Conservation (phyloP, 495 filamentous ascomycete species). For the Xylaria scruposa region DNA sequence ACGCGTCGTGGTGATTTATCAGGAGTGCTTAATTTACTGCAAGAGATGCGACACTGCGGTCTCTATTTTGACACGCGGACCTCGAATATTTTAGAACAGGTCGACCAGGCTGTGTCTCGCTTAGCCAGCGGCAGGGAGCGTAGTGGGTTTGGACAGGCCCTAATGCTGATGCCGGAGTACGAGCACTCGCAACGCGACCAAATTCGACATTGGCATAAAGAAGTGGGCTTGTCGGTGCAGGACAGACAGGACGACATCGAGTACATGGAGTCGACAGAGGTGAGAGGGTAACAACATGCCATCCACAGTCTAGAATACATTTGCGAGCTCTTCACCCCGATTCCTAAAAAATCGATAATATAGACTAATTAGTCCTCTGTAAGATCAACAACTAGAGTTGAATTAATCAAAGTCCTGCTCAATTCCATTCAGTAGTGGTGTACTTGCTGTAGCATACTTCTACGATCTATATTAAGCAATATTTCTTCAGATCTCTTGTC, state of each 20-base stretch:
- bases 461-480: too few relatives aligned
- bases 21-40: conserved; percentile 66
- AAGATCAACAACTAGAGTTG: neutral
- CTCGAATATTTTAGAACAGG: conserved; percentile 52
- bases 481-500: too few relatives aligned
- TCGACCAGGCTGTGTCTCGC: conserved; percentile 28
- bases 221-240: conserved; percentile 29
- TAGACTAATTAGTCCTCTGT: neutral
- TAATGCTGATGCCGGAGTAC: conserved; percentile 50
- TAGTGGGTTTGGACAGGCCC: conserved; percentile 42
- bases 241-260: conserved; percentile 28
- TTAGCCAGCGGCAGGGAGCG: conserved; percentile 19
- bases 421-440: neutral
- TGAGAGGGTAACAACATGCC: neutral
- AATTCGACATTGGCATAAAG: conserved; percentile 33
- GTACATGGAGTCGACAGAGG: conserved; percentile 2
- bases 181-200: conserved; percentile 33
- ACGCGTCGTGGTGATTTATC: conserved; percentile 64
- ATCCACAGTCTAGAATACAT: neutral
- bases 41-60: conserved; percentile 79
- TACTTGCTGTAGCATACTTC: neutral
- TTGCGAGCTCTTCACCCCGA: neutral
- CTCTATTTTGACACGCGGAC: conserved; percentile 68
- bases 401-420: neutral
- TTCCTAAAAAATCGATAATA: neutral